Percentiles rank a stretch among this genome's conserved stretches.
These are phyloP conservation scores for Fusarium stilboides DNA, from an alignment of 2,329 filamentous ascomycete species.

Conservation along the genomic window DNA sequence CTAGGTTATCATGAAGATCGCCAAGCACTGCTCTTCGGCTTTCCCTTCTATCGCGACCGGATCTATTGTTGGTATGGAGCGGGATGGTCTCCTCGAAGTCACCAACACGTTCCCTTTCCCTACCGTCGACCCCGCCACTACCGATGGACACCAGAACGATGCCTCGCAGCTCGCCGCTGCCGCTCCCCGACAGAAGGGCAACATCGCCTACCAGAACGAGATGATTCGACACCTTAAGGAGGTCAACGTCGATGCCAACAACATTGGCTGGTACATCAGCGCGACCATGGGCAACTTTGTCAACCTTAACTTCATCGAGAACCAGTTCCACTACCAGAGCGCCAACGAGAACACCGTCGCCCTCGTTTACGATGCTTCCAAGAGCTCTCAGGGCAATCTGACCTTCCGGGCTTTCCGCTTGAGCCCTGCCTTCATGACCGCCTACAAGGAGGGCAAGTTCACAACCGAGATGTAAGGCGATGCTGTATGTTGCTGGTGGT, in stretches of 20 bases:
- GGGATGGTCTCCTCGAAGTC: constrained; percentile 84
- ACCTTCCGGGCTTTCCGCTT: constrained; percentile 93
- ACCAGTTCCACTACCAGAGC: constrained; percentile 97
- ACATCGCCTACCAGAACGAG: constrained; percentile 89
- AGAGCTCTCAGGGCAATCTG: constrained; percentile 91
- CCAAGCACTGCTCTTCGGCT: constrained; percentile 90
- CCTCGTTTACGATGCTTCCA: constrained; percentile 94
- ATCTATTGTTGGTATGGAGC: constrained; percentile 94
- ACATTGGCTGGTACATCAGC: constrained; percentile 98
- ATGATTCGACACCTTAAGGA: constrained; percentile 98
- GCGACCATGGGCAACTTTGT: constrained; percentile 99
- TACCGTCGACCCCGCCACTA: constrained; percentile 78
- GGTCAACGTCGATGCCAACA: constrained; percentile 98
- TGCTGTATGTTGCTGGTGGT: not conserved
- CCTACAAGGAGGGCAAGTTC: constrained; percentile 98
- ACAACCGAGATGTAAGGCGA: constrained; percentile 87
- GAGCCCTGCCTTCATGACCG: constrained; percentile 87
- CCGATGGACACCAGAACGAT: constrained; percentile 82
- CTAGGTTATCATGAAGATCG: constrained; percentile 96
- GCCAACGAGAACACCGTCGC: constrained; percentile 91
- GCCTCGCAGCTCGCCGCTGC: constrained; percentile 84
- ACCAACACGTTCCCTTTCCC: constrained; percentile 98
- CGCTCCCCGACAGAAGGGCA: constrained; percentile 92
- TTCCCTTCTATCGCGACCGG: constrained; percentile 94
- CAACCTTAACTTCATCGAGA: constrained; percentile 95